phyloP scores from a whole-genome alignment of 2,329 filamentous ascomycete genomes.

The Teratosphaeria zuluensis region DNA sequence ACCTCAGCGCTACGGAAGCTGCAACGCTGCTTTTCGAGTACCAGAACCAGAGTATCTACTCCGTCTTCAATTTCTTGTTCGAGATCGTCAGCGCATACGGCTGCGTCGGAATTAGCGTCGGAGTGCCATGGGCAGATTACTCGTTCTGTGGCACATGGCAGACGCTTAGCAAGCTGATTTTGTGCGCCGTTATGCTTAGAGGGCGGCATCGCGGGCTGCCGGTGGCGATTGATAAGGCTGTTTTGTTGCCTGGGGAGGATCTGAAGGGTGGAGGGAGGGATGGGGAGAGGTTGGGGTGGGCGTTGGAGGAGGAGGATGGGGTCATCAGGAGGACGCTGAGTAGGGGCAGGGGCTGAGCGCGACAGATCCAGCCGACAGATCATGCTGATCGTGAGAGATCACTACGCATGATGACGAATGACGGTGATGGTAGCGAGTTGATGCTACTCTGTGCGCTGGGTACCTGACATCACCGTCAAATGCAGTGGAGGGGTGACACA shows the following conservation, averaged over 20 bases:
- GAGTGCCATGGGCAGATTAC: slow-evolving; percentile 35
- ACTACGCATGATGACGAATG: no score
- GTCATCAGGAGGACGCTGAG: slow-evolving; percentile 7
- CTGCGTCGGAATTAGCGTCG: slow-evolving; percentile 38
- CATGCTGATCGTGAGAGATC: no score
- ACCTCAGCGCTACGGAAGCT: neutral
- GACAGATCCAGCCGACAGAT: no score
- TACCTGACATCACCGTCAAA: no score
- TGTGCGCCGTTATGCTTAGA: slow-evolving; percentile 47
- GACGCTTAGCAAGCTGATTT: slow-evolving; percentile 43
- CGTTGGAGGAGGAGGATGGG: slow-evolving; percentile 9
- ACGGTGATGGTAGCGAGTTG: no score
- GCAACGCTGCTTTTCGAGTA: neutral
- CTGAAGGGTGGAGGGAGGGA: slow-evolving; percentile 26
- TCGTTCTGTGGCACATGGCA: slow-evolving; percentile 41
- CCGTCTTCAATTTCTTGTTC: slow-evolving; percentile 38
- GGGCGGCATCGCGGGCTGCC: slow-evolving; percentile 47
- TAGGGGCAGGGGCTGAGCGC: slow-evolving; percentile 1
- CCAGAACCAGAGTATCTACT: slow-evolving; percentile 27
- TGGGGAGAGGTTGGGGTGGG: slow-evolving; percentile 6
- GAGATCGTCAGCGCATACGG: slow-evolving; percentile 34
- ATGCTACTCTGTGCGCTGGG: no score
- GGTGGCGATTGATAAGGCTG: slow-evolving; percentile 43
- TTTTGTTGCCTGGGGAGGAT: slow-evolving; percentile 29
- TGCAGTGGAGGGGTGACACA: no score